These are phyloP conservation scores for Neonothopanus nambi DNA, from an alignment of 1,284 basidiomycete genomes.

Conservation along the genomic window DNA sequence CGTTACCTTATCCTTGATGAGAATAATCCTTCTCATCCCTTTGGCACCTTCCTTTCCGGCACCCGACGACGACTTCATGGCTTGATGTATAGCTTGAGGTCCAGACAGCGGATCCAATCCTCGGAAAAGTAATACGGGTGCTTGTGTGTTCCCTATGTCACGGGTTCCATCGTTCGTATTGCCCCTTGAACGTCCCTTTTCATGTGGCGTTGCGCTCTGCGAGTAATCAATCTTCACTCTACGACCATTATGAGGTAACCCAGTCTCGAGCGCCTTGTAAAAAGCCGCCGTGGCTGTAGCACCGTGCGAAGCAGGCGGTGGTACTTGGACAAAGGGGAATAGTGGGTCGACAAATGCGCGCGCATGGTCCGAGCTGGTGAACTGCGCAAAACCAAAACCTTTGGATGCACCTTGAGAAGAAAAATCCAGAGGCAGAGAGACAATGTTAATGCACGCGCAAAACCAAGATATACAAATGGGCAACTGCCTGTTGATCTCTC, in stretches of 20 bases:
- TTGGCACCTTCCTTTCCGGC: conserved; percentile 70
- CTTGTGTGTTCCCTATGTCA: conserved; percentile 84
- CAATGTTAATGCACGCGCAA: conserved; percentile 71
- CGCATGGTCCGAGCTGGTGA: conserved; percentile 80
- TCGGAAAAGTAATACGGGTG: conserved; percentile 82
- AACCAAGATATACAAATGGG: conserved; percentile 75
- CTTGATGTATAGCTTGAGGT: conserved; percentile 80
- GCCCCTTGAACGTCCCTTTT: conserved; percentile 56
- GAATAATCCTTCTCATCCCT: conserved; percentile 82
- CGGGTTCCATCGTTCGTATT: conserved; percentile 88
- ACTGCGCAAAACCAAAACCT: conserved; percentile 93
- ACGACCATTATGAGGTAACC: conserved; percentile 65
- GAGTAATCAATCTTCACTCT: conserved; percentile 92
- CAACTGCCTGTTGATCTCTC: conserved; percentile 92
- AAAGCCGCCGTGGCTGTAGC: conserved; percentile 69
- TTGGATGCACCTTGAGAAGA: conserved; percentile 83
- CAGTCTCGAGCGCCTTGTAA: conserved; percentile 68
- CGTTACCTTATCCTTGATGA: conserved; percentile 84
- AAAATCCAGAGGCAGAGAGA: conserved; percentile 42
- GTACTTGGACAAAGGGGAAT: conserved; percentile 83
- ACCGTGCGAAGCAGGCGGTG: conserved; percentile 80
- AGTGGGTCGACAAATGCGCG: conserved; percentile 84
- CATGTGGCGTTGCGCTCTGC: conserved; percentile 71
- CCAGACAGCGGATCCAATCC: conserved; percentile 87
- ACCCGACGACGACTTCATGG: conserved; percentile 70